phyloP scores from a whole-genome alignment of 345 rosid species.

The Acer campestre region DNA sequence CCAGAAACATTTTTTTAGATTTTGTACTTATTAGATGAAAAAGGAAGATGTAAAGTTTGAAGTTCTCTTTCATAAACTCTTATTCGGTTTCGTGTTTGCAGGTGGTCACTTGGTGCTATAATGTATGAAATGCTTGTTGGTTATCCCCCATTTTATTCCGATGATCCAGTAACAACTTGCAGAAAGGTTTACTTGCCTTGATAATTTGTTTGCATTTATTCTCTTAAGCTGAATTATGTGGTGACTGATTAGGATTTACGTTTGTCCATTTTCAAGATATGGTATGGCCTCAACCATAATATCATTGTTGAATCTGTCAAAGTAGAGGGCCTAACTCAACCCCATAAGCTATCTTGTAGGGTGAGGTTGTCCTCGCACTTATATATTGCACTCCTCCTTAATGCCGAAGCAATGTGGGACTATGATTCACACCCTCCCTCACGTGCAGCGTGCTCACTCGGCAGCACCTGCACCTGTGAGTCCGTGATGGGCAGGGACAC shows the following conservation, averaged over 20 bases:
- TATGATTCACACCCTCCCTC: too few relatives aligned
- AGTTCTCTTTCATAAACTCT: constrained; percentile 18
- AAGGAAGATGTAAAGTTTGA: background rate
- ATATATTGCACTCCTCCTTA: too few relatives aligned
- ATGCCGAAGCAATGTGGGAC: too few relatives aligned
- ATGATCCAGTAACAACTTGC: constrained; percentile 89
- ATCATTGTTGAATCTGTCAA: constrained; percentile 1
- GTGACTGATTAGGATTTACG: background rate
- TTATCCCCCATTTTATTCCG: constrained; percentile 80
- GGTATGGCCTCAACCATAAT: background rate
- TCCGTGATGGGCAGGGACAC: too few relatives aligned
- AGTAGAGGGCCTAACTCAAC: too few relatives aligned
- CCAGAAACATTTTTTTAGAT: background rate
- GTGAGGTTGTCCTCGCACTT: too few relatives aligned
- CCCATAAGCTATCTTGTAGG: too few relatives aligned
- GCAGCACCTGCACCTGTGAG: too few relatives aligned
- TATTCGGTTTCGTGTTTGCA: constrained; percentile 31
- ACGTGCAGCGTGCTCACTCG: too few relatives aligned
- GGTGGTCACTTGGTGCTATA: constrained; percentile 97
- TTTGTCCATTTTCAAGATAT: background rate
- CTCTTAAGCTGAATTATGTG: constrained; percentile 2
- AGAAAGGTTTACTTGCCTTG: constrained; percentile 64
- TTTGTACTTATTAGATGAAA: background rate
- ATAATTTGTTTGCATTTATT: background rate
- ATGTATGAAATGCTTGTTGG: constrained; percentile 94